Percentiles rank a stretch among this genome's conserved stretches.
Evolutionary conservation across 345 rosid genomes (phyloP).

Genomic region (Cardiospermum halicacabum): DNA sequence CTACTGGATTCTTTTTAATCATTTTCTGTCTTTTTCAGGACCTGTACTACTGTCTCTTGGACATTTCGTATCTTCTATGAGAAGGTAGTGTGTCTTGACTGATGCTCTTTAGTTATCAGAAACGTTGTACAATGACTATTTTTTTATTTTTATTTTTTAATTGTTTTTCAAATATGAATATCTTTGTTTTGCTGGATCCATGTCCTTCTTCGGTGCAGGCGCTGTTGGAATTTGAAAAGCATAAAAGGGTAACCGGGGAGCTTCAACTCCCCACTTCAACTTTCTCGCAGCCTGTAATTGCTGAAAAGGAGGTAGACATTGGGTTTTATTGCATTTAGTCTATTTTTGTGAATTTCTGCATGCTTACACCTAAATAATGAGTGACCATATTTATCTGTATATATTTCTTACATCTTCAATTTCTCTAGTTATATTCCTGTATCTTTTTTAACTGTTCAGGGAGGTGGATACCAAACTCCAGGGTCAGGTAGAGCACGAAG

Average conservation of each 20-base stretch:
- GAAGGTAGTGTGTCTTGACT: slow-evolving; percentile 45
- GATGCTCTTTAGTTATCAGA: background rate
- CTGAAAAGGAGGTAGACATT: slow-evolving; percentile 70
- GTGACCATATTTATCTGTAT: background rate
- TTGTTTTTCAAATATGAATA: slow-evolving; percentile 8
- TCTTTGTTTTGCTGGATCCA: too few relatives aligned
- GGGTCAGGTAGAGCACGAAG: slow-evolving; percentile 72
- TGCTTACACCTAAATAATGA: background rate
- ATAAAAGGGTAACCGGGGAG: slow-evolving; percentile 61
- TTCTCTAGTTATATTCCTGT: background rate
- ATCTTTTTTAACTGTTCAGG: slow-evolving; percentile 29
- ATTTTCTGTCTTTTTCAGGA: slow-evolving; percentile 42
- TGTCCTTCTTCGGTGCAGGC: slow-evolving; percentile 46
- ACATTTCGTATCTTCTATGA: slow-evolving; percentile 88
- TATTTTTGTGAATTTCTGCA: background rate
- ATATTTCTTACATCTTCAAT: background rate
- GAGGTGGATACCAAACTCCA: slow-evolving; percentile 39
- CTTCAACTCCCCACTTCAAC: slow-evolving; percentile 67
- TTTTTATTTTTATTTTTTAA: background rate
- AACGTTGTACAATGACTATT: background rate
- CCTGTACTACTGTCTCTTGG: slow-evolving; percentile 91
- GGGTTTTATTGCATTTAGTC: slow-evolving; percentile 3
- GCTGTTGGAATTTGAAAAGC: slow-evolving; percentile 81
- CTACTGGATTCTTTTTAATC: slow-evolving; percentile 6
- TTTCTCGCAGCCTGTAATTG: slow-evolving; percentile 39